Evolutionary conservation across 1,284 basidiomycete species (phyloP), one percentile per base, ranked within the genome.

Genomic region (Sanghuangporus sanghuang): DNA sequence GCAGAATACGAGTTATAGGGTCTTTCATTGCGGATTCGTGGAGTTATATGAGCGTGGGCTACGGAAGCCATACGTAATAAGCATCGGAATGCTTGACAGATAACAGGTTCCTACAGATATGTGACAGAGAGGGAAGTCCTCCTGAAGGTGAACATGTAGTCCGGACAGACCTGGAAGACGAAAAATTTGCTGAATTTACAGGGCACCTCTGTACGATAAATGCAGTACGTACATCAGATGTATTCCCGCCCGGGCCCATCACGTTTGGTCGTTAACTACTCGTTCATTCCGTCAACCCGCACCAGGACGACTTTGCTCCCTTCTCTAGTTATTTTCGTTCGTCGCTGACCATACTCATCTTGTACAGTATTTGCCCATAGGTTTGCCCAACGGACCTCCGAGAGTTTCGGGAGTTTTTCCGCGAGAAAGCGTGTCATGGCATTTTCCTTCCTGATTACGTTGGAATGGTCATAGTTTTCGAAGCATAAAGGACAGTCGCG

Each of bases 401-500:
- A 35, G 3, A 62, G 61, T n/a, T 32, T 42, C 14, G 39, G 57
- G 21, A 59, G 39, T 36, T 35, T 49, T 40, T 54, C 14, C 21
- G 63, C 63, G 4, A 64, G 21, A 16, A 55, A 23, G 27, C 39
- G 53, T 18, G 57, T 64, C 7, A 36, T 50, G 8, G 36, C n/a
- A 32, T 55, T 55, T 35, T 64, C 63, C 14, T 14, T 39, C 6
- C 35, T 35, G 8, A 35, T 44, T n/a, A 64, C 63, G 14, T 12
- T 18, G 14, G 49, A 40, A 32, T 59, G 58, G 18, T 64, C 42
- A 46, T 64, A 64, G n/a, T n/a, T 42, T 38, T 42, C 52, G 32
- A 27, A 59, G 42, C 63, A 64, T 18, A 64, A 27, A n/a, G 63
- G 57, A 35, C 63, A 64, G 36, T 60, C 58, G 3, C 50, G 42